Percentiles rank a stretch among this genome's conserved stretches.
These are phyloP conservation scores for Thuidium tamariscinum DNA, from an alignment of 225 moss, liverwort and hornwort genomes.

Conservation along the genomic window DNA sequence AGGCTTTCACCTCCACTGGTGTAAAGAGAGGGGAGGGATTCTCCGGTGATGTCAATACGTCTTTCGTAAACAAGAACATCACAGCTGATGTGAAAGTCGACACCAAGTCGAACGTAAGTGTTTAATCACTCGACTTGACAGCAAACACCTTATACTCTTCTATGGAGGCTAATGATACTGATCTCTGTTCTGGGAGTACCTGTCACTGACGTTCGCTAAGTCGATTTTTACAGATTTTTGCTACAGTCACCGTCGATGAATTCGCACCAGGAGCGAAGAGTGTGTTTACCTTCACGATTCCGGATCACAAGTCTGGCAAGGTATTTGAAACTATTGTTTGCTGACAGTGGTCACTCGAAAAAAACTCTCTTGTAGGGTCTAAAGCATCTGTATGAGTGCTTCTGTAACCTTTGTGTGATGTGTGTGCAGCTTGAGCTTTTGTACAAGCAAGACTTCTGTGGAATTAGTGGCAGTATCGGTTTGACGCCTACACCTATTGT, in stretches of 20 bases:
- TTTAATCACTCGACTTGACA: not conserved
- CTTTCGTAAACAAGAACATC: constrained; percentile 73
- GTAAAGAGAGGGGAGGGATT: constrained; percentile 81
- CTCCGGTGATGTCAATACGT: constrained; percentile 71
- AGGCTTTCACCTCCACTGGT: constrained; percentile 66
- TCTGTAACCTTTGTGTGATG: not conserved
- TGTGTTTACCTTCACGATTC: constrained; percentile 85
- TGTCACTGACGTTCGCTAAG: not conserved
- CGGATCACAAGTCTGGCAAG: constrained; percentile 94
- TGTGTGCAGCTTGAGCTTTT: constrained; percentile 77
- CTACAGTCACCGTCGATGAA: constrained; percentile 84
- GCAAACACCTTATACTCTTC: too few species aligned
- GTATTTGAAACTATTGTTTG: constrained; percentile 9
- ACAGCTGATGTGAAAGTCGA: constrained; percentile 88
- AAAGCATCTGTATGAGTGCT: not conserved
- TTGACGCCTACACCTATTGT: constrained; percentile 84
- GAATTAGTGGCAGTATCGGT: constrained; percentile 80
- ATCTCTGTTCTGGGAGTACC: not conserved
- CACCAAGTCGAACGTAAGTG: constrained; percentile 72
- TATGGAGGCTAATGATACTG: not conserved
- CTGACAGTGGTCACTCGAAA: not conserved
- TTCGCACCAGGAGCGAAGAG: constrained; percentile 88
- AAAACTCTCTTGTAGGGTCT: not conserved
- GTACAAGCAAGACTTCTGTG: constrained; percentile 74
- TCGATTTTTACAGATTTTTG: constrained; percentile 49